Evolutionary conservation across 1,284 basidiomycete species (phyloP), one percentile per base, ranked within the genome.

Genomic region (Trichosporon sp.): DNA sequence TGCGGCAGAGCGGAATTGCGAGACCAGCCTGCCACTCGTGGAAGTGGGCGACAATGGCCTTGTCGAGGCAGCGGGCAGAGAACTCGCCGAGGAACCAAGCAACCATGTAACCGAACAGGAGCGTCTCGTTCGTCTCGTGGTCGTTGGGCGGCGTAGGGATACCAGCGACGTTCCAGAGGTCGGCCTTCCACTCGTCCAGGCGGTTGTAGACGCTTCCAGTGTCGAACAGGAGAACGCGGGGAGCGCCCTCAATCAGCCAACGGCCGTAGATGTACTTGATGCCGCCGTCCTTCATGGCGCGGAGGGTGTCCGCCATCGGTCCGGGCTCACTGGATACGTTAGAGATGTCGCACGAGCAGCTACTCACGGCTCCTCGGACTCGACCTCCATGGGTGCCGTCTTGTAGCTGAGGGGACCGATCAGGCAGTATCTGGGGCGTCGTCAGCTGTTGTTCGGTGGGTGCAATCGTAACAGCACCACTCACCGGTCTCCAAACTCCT

Each of bases 51-150:
- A 98, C 89, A 77, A 99, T 92, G 64, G 96, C 93, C 11, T 89
- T 91, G 73, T 89, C 88, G 46, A 91, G 88, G 82, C 95, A 90
- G 71, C 90, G 90, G 35, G 91, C 83, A 48, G 93, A 89, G 81
- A 93, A 97, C 87, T 98, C 96, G 78, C 96, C 96, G 31, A 99
- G 88, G 87, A 99, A 98, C 96, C 96, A 99, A n/a, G 96, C 94
- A 68, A 96, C 92, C 74, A 99, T 90, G 85, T 99, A 98, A n/a
- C 96, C 96, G 85, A 98, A 96, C 71, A 98, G 87, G 80, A 99
- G 94, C n/a, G 95, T 92, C 83, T 99, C 96, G 87, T 99, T 99
- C 37, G 96, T 98, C 85, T 98, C 96, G 82, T 92, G 91, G 84
- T 99, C 96, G 79, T 93, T 93, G 1, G 93, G 92, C 8, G 96